Evolutionary conservation across 805 yeast species (phyloP).

Genomic region (Nematodospora valgi): DNA sequence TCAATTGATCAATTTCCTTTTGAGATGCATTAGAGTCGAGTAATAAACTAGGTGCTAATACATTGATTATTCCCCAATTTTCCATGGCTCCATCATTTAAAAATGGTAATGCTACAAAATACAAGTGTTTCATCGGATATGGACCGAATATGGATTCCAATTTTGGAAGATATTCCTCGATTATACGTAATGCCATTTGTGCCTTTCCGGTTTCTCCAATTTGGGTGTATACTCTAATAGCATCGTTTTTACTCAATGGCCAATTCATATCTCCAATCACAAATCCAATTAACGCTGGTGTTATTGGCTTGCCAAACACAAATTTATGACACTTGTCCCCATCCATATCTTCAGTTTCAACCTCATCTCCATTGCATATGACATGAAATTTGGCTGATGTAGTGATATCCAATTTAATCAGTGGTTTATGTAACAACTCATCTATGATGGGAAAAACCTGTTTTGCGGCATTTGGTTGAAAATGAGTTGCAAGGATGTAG

Average conservation of each 20-base stretch:
- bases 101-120: constrained; percentile 66
- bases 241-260: constrained; percentile 4
- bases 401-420: constrained; percentile 47
- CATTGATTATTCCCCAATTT: constrained; percentile 67
- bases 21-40: constrained; percentile 18
- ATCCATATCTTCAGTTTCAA: constrained; percentile 12
- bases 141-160: constrained; percentile 43
- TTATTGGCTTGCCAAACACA: constrained; percentile 48
- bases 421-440: constrained; percentile 54
- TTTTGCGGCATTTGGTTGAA: constrained; percentile 66
- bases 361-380: constrained; percentile 38
- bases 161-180: constrained; percentile 46
- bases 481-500: constrained; percentile 63
- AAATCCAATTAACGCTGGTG: constrained; percentile 65
- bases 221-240: constrained; percentile 48
- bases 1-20: constrained; percentile 29
- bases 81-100: constrained; percentile 79
- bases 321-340: constrained; percentile 28
- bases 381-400: constrained; percentile 46
- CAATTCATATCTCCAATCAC: constrained; percentile 65
- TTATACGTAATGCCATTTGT: constrained; percentile 47
- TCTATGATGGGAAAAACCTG: constrained; percentile 67
- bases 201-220: constrained; percentile 49
- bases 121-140: constrained; percentile 64
- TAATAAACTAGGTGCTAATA: constrained; percentile 48